phyloP scores from a whole-genome alignment of 805 yeast genomes.

The Pichia sporocuriosa region DNA sequence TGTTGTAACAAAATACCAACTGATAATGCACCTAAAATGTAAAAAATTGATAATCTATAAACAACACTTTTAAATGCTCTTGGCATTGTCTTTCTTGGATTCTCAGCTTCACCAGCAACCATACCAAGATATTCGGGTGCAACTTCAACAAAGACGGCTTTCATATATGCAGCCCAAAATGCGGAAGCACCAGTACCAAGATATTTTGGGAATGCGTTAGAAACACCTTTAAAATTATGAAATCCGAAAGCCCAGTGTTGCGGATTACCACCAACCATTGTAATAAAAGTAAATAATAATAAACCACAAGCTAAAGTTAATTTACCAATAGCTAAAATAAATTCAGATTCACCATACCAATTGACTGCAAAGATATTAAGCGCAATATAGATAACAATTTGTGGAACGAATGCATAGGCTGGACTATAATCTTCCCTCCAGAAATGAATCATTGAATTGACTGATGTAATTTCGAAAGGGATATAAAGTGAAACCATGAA shows the following conservation, averaged over 20 bases:
- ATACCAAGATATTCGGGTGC: constrained; percentile 84
- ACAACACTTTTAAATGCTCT: constrained; percentile 73
- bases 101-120: constrained; percentile 77
- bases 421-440: constrained; percentile 77
- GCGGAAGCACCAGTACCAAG: constrained; percentile 55
- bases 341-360: constrained; percentile 77
- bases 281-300: constrained; percentile 64
- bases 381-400: constrained; percentile 52
- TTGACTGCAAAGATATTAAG: constrained; percentile 69
- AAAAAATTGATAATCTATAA: constrained; percentile 58
- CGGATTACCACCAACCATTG: constrained; percentile 89
- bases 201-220: constrained; percentile 47
- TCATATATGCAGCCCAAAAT: constrained; percentile 58
- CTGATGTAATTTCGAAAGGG: constrained; percentile 80
- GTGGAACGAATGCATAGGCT: constrained; percentile 61
- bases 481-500: constrained; percentile 67
- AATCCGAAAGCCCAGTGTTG: constrained; percentile 37
- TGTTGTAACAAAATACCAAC: constrained; percentile 73
- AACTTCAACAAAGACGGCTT: constrained; percentile 66
- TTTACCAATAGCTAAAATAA: constrained; percentile 70
- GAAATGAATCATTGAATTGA: constrained; percentile 68
- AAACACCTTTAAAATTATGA: constrained; percentile 20
- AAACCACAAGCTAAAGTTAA: constrained; percentile 70
- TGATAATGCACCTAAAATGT: constrained; percentile 66
- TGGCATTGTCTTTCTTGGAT: constrained; percentile 57